These are phyloP conservation scores for Ustanciosporium gigantosporum DNA, from an alignment of 1,284 basidiomycete genomes.

Conservation along the genomic window DNA sequence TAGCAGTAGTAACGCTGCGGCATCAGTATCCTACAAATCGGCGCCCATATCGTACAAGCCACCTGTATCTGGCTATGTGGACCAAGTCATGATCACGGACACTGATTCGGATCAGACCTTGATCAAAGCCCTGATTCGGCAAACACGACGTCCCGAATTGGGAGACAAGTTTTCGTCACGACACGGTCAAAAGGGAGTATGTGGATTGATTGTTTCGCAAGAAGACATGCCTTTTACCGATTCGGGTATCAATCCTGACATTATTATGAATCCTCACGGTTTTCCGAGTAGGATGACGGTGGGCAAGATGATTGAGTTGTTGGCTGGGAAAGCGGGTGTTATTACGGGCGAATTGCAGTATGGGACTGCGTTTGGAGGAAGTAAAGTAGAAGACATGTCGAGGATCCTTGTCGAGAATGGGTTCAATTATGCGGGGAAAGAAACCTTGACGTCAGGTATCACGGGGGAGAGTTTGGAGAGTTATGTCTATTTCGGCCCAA, in stretches of 20 bases:
- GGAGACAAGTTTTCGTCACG: slow-evolving; percentile 98
- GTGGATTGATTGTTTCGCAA: slow-evolving; percentile 96
- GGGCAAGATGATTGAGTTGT: slow-evolving; percentile 98
- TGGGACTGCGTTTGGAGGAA: slow-evolving; percentile 92
- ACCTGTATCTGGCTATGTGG: slow-evolving; percentile 82
- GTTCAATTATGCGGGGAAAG: slow-evolving; percentile 96
- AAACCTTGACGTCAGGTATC: slow-evolving; percentile 96
- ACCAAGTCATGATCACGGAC: slow-evolving; percentile 97
- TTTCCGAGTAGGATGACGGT: slow-evolving; percentile 99
- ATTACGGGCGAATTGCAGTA: slow-evolving; percentile 84
- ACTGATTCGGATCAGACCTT: slow-evolving; percentile 88
- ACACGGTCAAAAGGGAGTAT: slow-evolving; percentile 99
- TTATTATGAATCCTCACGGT: slow-evolving; percentile 99
- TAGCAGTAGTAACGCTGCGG: background rate
- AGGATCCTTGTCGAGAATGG: slow-evolving; percentile 90
- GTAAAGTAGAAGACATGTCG: slow-evolving; percentile 99
- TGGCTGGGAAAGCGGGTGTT: slow-evolving; percentile 82
- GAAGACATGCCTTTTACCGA: slow-evolving; percentile 99
- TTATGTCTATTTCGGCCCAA: slow-evolving; percentile 98
- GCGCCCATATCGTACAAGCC: slow-evolving; percentile 53
- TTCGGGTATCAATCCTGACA: slow-evolving; percentile 90
- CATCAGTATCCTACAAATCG: slow-evolving; percentile 66
- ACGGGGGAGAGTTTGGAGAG: slow-evolving; percentile 94
- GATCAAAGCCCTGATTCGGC: slow-evolving; percentile 96
- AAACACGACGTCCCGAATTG: slow-evolving; percentile 92